Percentiles rank a stretch among this genome's conserved stretches.
These are phyloP conservation scores for Allodekkera sacchari DNA, from an alignment of 805 yeast genomes.

Conservation along the genomic window DNA sequence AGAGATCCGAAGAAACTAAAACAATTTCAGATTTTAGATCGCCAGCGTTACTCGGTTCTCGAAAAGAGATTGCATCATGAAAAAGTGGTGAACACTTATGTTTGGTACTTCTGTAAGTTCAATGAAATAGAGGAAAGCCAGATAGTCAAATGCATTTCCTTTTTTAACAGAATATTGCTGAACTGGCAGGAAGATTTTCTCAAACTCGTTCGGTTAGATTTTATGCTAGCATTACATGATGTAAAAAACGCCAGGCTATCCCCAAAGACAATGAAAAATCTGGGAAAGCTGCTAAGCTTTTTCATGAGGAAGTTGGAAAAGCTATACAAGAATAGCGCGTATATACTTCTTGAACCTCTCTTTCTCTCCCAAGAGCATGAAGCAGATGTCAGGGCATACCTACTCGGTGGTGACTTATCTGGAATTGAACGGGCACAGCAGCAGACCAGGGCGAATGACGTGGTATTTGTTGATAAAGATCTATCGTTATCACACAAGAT, in stretches of 20 bases:
- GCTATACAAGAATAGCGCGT: constrained; percentile 42
- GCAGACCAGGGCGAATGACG: constrained; percentile 12
- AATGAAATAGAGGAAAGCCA: constrained; percentile 53
- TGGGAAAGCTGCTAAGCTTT: constrained; percentile 56
- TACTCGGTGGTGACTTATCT: constrained; percentile 51
- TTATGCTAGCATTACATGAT: constrained; percentile 50
- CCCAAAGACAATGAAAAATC: constrained; percentile 44
- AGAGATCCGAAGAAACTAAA: constrained; percentile 8
- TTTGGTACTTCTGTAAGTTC: constrained; percentile 51
- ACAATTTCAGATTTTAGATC: constrained; percentile 12
- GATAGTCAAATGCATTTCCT: constrained; percentile 56
- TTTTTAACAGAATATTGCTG: constrained; percentile 63
- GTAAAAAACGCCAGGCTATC: constrained; percentile 43
- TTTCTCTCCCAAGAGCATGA: constrained; percentile 46
- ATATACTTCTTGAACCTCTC: constrained; percentile 53
- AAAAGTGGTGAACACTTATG: constrained; percentile 55
- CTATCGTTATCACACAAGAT: constrained; percentile 19
- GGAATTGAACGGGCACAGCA: constrained; percentile 25
- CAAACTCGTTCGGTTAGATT: constrained; percentile 60
- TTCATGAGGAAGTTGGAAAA: constrained; percentile 52
- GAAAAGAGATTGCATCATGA: constrained; percentile 45
- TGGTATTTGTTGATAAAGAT: constrained; percentile 9
- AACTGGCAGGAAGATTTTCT: constrained; percentile 47
- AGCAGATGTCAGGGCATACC: constrained; percentile 38
- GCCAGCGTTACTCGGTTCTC: constrained; percentile 21